A percentile compares a stretch with the other conserved stretches of the same genome.
phyloP scores from a whole-genome alignment of 495 filamentous ascomycete genomes.

The Aspergillus bertholletiae region DNA sequence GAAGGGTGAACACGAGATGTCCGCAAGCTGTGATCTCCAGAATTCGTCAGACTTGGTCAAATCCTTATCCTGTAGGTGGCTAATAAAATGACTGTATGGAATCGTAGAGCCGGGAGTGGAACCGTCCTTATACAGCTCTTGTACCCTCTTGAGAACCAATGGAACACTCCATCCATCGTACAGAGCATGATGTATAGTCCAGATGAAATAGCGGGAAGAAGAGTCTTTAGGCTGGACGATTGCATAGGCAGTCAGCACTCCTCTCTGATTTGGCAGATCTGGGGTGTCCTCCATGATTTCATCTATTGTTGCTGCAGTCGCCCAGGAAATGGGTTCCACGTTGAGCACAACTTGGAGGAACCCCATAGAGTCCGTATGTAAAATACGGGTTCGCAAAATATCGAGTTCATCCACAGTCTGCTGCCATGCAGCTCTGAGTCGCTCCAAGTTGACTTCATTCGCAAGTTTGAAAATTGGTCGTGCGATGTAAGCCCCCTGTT shows the following conservation, averaged over 20 bases:
- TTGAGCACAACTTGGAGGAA: constrained; percentile 56
- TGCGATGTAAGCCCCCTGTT: constrained; percentile 50
- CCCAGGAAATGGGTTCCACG: constrained; percentile 44
- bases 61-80: constrained; percentile 34
- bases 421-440: constrained; percentile 55
- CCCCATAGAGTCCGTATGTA: constrained; percentile 43
- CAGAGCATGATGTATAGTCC: constrained; percentile 65
- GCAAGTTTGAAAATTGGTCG: constrained; percentile 45
- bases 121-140: constrained; percentile 36
- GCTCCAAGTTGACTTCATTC: constrained; percentile 35
- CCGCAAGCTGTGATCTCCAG: constrained; percentile 39
- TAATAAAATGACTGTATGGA: constrained; percentile 41
- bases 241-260: constrained; percentile 51
- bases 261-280: constrained; percentile 46
- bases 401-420: constrained; percentile 41
- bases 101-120: constrained; percentile 10
- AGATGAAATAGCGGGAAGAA: constrained; percentile 47
- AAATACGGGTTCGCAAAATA: constrained; percentile 54
- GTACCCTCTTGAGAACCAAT: constrained; percentile 53
- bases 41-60: constrained; percentile 35
- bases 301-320: constrained; percentile 37
- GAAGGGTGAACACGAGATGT: constrained; percentile 18
- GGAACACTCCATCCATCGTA: constrained; percentile 70
- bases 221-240: constrained; percentile 34
- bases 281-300: constrained; percentile 42